These are phyloP conservation scores for Coelastrella sp. DNA, from an alignment of 139 green algal species.

Conservation along the genomic window DNA sequence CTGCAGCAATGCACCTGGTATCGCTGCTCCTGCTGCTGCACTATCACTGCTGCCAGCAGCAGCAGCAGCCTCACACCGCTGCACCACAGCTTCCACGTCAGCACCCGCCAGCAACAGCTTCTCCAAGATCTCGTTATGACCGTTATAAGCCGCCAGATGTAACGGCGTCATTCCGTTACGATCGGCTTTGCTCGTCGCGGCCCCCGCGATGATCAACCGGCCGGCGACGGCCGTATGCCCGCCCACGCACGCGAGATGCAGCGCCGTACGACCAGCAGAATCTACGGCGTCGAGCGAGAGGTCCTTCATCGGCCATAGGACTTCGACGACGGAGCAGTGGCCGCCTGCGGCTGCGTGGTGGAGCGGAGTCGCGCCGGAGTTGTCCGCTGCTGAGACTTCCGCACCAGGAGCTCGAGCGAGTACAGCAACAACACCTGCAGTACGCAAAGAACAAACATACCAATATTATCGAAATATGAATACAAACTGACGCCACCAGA, in stretches of 20 bases:
- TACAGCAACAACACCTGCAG: slow-evolving; percentile 1
- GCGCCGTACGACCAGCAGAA: background rate
- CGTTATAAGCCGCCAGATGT: slow-evolving; percentile 40
- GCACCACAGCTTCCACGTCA: slow-evolving; percentile 30
- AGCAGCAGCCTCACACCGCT: background rate
- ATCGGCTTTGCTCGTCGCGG: background rate
- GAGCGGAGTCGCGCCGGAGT: background rate
- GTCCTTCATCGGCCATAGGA: slow-evolving; percentile 17
- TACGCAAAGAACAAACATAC: background rate
- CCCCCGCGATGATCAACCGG: slow-evolving; percentile 34
- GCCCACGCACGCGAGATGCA: slow-evolving; percentile 21
- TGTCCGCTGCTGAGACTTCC: background rate
- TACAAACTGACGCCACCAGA: too few species aligned
- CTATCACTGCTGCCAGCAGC: background rate
- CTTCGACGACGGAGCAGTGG: background rate
- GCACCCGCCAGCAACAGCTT: slow-evolving; percentile 44
- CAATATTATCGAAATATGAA: too few species aligned
- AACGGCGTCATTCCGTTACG: slow-evolving; percentile 31
- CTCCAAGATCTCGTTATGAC: slow-evolving; percentile 6
- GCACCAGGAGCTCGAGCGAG: background rate
- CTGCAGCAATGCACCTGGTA: background rate
- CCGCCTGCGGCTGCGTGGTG: slow-evolving; percentile 27
- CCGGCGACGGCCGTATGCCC: slow-evolving; percentile 6
- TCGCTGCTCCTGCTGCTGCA: background rate
- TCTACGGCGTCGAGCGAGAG: background rate